A percentile compares a stretch with the other conserved stretches of the same genome.
Evolutionary conservation across 345 rosid species (phyloP).

Genomic region (Moricandia moricandioides): DNA sequence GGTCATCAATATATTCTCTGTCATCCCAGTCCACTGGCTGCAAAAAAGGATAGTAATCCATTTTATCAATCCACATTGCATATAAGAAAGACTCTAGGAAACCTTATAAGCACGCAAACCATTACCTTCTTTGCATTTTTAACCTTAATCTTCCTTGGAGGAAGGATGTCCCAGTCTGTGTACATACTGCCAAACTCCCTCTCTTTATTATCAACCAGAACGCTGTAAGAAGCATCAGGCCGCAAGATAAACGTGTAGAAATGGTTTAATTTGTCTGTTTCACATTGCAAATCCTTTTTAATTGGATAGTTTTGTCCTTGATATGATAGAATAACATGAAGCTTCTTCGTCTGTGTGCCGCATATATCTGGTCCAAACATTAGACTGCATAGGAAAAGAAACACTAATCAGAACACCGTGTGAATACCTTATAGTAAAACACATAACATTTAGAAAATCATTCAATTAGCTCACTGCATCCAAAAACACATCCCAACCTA

Average conservation of each 20-base stretch:
- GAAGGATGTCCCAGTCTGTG: constrained; percentile 93
- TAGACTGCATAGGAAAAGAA: constrained; percentile 50
- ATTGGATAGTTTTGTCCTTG: constrained; percentile 95
- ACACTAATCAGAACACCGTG: background rate
- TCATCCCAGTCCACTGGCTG: constrained; percentile 97
- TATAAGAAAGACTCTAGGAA: background rate
- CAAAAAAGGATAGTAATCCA: background rate
- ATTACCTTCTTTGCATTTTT: constrained; percentile 76
- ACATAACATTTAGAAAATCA: too few species aligned
- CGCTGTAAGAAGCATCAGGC: constrained; percentile 86
- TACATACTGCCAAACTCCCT: constrained; percentile 91
- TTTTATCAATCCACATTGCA: background rate
- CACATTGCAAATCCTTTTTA: constrained; percentile 86
- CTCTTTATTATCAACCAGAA: constrained; percentile 81
- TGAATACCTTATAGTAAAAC: too few species aligned
- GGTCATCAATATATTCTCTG: constrained; percentile 85
- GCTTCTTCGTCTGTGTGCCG: constrained; percentile 86
- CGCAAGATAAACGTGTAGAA: constrained; percentile 91
- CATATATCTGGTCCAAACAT: constrained; percentile 99
- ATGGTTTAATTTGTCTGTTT: constrained; percentile 87
- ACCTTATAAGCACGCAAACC: background rate
- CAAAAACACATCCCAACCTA: background rate
- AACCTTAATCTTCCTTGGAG: constrained; percentile 76
- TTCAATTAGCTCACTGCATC: too few species aligned
- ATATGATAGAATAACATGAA: constrained; percentile 80